Evolutionary conservation across 2,329 filamentous ascomycete genomes (phyloP).

Genomic region (Diaporthe amygdali): DNA sequence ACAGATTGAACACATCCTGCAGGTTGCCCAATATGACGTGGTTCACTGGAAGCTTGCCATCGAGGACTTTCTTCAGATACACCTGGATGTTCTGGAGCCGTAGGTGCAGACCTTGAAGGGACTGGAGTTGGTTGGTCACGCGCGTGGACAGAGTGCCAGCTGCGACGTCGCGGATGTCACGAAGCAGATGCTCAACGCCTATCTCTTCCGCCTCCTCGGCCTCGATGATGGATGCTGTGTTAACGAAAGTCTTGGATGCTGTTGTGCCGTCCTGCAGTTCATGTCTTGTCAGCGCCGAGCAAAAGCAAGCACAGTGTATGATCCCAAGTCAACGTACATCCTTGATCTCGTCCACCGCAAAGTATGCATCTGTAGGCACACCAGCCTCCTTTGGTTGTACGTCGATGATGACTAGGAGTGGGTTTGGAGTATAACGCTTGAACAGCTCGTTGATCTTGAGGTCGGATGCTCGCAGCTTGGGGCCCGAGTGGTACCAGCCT

Average conservation of each 20-base stretch:
- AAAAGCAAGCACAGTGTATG: neutral
- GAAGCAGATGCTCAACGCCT: constrained; percentile 94
- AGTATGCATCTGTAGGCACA: constrained; percentile 98
- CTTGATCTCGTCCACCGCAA: constrained; percentile 99
- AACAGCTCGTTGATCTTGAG: constrained; percentile 99
- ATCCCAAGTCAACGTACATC: constrained; percentile 68
- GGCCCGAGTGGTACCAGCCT: constrained; percentile 99
- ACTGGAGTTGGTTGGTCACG: constrained; percentile 97
- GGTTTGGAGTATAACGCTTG: constrained; percentile 98
- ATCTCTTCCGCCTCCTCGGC: constrained; percentile 99
- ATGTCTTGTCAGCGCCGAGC: constrained; percentile 19
- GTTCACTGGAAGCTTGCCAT: constrained; percentile 92
- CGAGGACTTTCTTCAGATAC: constrained; percentile 95
- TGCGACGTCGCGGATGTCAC: constrained; percentile 97
- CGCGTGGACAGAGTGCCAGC: constrained; percentile 95
- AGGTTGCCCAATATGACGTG: constrained; percentile 96
- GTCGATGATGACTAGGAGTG: constrained; percentile 95
- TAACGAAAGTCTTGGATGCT: constrained; percentile 95
- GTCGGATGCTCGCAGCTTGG: constrained; percentile 95
- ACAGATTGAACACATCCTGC: constrained; percentile 98
- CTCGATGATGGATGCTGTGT: constrained; percentile 97
- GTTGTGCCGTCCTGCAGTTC: constrained; percentile 89
- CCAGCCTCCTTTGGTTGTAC: constrained; percentile 98
- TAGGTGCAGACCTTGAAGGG: constrained; percentile 92
- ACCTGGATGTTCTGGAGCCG: constrained; percentile 93